phyloP scores from a whole-genome alignment of 768 basidiomycete species.

The Rhizopogon roseolus region DNA sequence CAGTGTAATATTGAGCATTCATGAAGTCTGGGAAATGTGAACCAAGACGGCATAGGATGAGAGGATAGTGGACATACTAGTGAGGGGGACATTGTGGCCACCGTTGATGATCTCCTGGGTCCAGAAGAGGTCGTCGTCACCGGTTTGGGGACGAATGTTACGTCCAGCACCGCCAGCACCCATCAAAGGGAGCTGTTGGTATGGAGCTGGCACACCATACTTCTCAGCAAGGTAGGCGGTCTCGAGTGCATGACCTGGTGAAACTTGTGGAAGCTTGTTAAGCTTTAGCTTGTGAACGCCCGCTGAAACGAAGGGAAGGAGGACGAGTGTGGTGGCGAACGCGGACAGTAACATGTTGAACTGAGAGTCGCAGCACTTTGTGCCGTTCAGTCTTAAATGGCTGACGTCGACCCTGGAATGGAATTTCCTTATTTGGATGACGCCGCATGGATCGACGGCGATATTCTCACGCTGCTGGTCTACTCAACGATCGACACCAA shows the following conservation, averaged over 20 bases:
- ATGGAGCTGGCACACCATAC: constrained; percentile 55
- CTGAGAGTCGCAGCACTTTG: constrained; percentile 6
- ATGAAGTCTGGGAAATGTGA: constrained; percentile 67
- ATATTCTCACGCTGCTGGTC: constrained; percentile 26
- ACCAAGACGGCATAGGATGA: constrained; percentile 2
- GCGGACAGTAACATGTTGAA: constrained; percentile 39
- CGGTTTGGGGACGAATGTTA: constrained; percentile 40
- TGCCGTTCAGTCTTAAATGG: constrained; percentile 19
- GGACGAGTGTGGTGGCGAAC: constrained; percentile 32
- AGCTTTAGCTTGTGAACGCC: constrained; percentile 85
- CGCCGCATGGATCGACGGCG: constrained; percentile 11
- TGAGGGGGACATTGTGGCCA: constrained; percentile 85
- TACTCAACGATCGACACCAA: constrained; percentile 11
- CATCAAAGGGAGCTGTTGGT: constrained; percentile 57
- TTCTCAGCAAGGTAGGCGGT: constrained; percentile 90
- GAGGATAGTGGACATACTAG: constrained; percentile 53
- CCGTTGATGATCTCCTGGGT: constrained; percentile 68
- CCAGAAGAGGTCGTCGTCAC: constrained; percentile 69
- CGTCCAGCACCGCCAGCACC: constrained; percentile 75
- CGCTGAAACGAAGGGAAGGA: constrained; percentile 44
- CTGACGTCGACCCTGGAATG: constrained; percentile 3
- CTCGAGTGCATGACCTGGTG: constrained; percentile 62
- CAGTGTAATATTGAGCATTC: constrained; percentile 96
- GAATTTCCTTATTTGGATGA: constrained; percentile 8
- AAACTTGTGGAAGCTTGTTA: constrained; percentile 70